Conservation (phyloP, 1,139 yeast species). For the Yamadazyma pseudoaaseri region DNA sequence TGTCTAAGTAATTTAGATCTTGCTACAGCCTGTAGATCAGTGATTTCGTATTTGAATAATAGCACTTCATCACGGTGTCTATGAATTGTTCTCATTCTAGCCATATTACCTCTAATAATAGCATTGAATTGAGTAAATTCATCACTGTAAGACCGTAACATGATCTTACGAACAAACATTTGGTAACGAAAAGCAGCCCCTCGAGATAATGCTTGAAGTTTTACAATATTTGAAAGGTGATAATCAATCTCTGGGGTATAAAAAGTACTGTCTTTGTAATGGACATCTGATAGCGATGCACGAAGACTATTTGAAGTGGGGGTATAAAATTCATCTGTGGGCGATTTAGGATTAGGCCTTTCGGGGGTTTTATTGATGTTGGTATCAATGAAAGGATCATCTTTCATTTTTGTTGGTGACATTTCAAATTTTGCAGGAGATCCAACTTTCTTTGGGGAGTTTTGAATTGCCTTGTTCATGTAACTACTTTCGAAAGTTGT, state of each 20-base stretch:
- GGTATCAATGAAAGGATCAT: constrained; percentile 15
- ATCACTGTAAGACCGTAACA: constrained; percentile 53
- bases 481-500: constrained; percentile 19
- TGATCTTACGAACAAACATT: constrained; percentile 59
- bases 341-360: not conserved
- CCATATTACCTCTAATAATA: constrained; percentile 39
- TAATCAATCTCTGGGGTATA: constrained; percentile 27
- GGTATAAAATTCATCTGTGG: constrained; percentile 9
- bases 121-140: constrained; percentile 40
- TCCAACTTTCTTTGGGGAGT: constrained; percentile 13
- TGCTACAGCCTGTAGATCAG: constrained; percentile 37
- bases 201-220: constrained; percentile 61
- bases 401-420: constrained; percentile 1
- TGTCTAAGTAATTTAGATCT: constrained; percentile 25
- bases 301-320: constrained; percentile 7
- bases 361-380: constrained; percentile 1
- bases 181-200: constrained; percentile 65
- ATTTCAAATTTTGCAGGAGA: constrained; percentile 11
- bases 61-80: constrained; percentile 37
- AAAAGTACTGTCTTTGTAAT: constrained; percentile 13
- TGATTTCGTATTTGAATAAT: constrained; percentile 25
- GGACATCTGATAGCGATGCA: not conserved
- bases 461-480: constrained; percentile 22
- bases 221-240: constrained; percentile 27
- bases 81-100: constrained; percentile 36